These are phyloP conservation scores for Rauvolfia tetraphylla DNA, from an alignment of 257 asterid genomes.

Conservation along the genomic window DNA sequence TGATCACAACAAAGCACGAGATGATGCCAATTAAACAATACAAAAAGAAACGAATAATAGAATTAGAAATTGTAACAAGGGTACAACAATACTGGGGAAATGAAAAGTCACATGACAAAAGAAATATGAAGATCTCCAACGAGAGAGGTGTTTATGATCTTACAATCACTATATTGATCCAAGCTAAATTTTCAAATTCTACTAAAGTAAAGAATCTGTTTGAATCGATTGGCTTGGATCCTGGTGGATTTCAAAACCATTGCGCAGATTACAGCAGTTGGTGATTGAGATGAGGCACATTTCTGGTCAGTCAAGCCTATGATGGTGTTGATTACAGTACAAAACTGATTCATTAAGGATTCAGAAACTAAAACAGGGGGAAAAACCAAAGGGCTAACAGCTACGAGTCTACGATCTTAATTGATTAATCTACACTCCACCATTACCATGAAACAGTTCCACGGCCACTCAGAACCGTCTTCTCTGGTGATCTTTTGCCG, in stretches of 20 bases:
- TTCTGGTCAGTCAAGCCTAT: neutral
- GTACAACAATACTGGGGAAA: neutral
- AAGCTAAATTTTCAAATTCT: neutral
- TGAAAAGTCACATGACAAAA: neutral
- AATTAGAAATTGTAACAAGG: neutral
- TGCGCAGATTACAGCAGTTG: neutral
- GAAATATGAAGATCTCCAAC: neutral
- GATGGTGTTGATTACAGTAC: neutral
- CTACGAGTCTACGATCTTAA: too few species aligned
- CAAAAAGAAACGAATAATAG: neutral
- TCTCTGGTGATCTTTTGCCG: conserved; percentile 53
- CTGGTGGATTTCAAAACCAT: neutral
- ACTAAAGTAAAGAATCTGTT: neutral
- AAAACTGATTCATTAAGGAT: neutral
- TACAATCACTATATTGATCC: neutral
- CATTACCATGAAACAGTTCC: conserved; percentile 93
- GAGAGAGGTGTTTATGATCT: neutral
- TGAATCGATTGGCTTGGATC: neutral
- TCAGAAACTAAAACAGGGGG: neutral
- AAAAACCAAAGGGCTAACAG: neutral
- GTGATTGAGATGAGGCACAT: neutral
- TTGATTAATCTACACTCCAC: neutral
- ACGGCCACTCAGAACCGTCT: conserved; percentile 90
- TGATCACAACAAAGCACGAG: neutral
- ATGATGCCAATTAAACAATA: neutral